Percentiles rank a stretch among this genome's conserved stretches.
These are phyloP conservation scores for Xanthoconium separans DNA, from an alignment of 1,284 basidiomycete genomes.

Conservation along the genomic window DNA sequence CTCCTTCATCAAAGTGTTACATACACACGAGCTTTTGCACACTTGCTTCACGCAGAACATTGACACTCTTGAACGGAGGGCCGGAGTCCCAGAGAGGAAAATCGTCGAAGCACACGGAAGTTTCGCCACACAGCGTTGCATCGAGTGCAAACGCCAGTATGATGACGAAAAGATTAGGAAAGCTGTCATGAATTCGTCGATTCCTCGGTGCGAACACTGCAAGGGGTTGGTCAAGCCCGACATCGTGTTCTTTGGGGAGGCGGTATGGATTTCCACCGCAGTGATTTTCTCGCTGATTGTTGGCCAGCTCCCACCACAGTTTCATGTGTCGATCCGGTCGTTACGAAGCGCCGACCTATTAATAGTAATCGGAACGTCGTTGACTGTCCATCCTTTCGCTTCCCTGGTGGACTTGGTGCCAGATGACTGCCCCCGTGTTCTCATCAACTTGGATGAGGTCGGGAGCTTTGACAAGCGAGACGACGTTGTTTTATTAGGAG, in stretches of 20 bases:
- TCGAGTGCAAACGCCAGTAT: constrained; percentile 62
- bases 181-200: constrained; percentile 48
- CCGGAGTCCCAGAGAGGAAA: constrained; percentile 71
- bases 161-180: constrained; percentile 69
- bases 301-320: constrained; percentile 56
- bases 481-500: constrained; percentile 63
- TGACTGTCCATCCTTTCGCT: constrained; percentile 79
- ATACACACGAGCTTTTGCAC: constrained; percentile 62
- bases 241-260: constrained; percentile 94
- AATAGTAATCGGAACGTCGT: constrained; percentile 90
- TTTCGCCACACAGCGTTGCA: constrained; percentile 81
- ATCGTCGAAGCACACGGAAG: constrained; percentile 96
- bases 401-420: constrained; percentile 54
- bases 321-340: constrained; percentile 47
- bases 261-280: constrained; percentile 40
- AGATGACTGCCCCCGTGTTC: constrained; percentile 52
- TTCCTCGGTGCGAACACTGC: constrained; percentile 67
- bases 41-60: constrained; percentile 90
- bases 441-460: constrained; percentile 66
- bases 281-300: constrained; percentile 4
- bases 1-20: constrained; percentile 82
- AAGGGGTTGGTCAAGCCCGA: constrained; percentile 84
- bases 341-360: constrained; percentile 77
- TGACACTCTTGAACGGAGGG: constrained; percentile 88
- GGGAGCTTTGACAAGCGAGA: constrained; percentile 53